Base-by-base conservation (phyloP, 2,329 filamentous ascomycete species). In the Gyromitra esculenta region DNA sequence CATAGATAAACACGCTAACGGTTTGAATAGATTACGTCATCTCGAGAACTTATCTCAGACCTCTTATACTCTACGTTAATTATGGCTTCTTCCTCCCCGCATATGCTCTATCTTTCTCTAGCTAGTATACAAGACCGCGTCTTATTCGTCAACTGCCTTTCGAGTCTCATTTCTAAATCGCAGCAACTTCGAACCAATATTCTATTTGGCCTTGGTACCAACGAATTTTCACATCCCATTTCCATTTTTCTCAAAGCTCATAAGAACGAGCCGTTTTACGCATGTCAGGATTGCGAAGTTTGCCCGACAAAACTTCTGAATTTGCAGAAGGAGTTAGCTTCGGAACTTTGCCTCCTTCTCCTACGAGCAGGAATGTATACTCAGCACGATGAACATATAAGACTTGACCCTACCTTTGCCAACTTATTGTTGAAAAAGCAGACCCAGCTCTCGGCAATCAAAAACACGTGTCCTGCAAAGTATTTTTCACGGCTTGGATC, bases 131-230 rank as follows among this genome's bases (percentile, higher is more conserved):
- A 65, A 63, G 72, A 73, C 25, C 76, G 59, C 31, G 70, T 54
- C 39, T 7, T 50, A 15, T 78, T 79, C 43, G 65, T 76, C 57
- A 62, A 60, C 41, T 64, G 52, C 6, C 73, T 79, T 45, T 67
- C 72, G 15, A 37, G 43, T 72, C 25, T 71, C 1, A 48, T 70
- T 8, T 57, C 63, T 8, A 39, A 52, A 43, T 78, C 73, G 11
- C 78, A 31, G 50, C 71, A 45, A 75, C 70, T 84, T 35, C 78
- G 81, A 18, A 72, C 56, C 9, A 77, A 79, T 1, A 67, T 84
- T 18, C 59, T 83, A 1, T 71, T 72, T 13, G 79, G 81, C 5
- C 59, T 83, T 41, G 82, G 77, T 60, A 83, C 80, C 35, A 75
- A 76, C 54, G 79, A 76, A 54, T 66, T 77, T 69, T 59, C 65